phyloP scores from a whole-genome alignment of 78 protist genomes.

The Dictyostelium intermedium region DNA sequence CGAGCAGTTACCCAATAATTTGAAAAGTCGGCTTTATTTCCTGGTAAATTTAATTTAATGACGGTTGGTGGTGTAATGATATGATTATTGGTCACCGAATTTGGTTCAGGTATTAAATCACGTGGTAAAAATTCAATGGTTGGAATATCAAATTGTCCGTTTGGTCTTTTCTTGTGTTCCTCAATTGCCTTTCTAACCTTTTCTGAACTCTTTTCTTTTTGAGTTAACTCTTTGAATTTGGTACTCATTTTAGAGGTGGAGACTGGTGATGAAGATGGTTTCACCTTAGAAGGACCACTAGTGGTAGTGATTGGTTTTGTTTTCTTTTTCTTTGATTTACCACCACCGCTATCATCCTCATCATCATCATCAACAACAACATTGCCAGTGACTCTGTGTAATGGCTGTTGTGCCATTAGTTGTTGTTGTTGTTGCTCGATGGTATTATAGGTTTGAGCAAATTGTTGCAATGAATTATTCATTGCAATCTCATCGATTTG shows the following conservation, averaged over 20 bases:
- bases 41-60: constrained; percentile 7
- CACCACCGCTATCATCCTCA: background rate
- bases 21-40: background rate
- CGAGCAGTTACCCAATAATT: constrained; percentile 7
- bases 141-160: background rate
- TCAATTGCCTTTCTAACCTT: constrained; percentile 2
- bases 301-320: background rate
- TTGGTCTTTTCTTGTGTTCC: background rate
- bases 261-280: background rate
- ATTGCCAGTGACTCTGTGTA: background rate
- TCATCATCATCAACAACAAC: background rate
- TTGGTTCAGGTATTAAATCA: constrained; percentile 12
- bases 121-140: constrained; percentile 9
- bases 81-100: constrained; percentile 8
- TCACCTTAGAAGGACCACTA: background rate
- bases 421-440: background rate
- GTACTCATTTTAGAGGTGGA: background rate
- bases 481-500: background rate
- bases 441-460: background rate
- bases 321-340: background rate
- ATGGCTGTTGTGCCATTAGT: background rate
- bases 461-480: background rate
- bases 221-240: background rate
- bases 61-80: constrained; percentile 25
- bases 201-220: constrained; percentile 19